Base-by-base conservation (phyloP, 495 filamentous ascomycete species). In the Neurospora sp. region DNA sequence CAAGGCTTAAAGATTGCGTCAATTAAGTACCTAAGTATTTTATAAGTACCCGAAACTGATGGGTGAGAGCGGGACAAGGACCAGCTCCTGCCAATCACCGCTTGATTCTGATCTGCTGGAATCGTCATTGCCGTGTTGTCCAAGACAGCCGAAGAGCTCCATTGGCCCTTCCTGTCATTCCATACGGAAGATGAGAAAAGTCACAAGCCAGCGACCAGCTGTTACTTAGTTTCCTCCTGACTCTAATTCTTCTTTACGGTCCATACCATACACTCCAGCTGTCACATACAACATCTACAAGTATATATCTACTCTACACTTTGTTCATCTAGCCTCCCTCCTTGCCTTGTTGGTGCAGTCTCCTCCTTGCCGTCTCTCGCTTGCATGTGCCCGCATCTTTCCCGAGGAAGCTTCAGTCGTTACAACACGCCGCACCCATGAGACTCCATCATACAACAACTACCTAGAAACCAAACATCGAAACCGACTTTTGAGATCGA, bases 51-150 rank as follows among this genome's bases (percentile, higher is more conserved):
- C 21, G 6, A 2, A 62, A 5, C 15, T 17, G 13, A 8, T 62
- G 24, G 24, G 1, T 15, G 24, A 7, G n/a, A 28, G 40, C 21
- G 43, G 71, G 21, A 31, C 54, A 37, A 59, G 59, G 40, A 39
- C 34, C 45, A 76, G 74, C 74, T 76, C 40, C 34, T 19, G 72
- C 74, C 74, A 76, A 75, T 75, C 74, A 76, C 39, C 36, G 28
- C 54, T 62, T 62, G 54, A 62, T 62, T 62, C 54, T 62, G 54
- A 62, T 62, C 54, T 15, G 13, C 54, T 62, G 28, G 54, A 62
- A 62, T 62, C 54, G 54, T 62, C 54, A 62, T 62, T 62, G 54
- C 54, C 54, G 54, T 62, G 54, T 62, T 62, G 54, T 62, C 54
- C 54, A 62, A 34, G 54, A 34, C 48, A 59, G 48, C 54, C 54